These are phyloP conservation scores for Linnemannia elongata DNA, from an alignment of 192 early-diverging fungal genomes.

Conservation along the genomic window DNA sequence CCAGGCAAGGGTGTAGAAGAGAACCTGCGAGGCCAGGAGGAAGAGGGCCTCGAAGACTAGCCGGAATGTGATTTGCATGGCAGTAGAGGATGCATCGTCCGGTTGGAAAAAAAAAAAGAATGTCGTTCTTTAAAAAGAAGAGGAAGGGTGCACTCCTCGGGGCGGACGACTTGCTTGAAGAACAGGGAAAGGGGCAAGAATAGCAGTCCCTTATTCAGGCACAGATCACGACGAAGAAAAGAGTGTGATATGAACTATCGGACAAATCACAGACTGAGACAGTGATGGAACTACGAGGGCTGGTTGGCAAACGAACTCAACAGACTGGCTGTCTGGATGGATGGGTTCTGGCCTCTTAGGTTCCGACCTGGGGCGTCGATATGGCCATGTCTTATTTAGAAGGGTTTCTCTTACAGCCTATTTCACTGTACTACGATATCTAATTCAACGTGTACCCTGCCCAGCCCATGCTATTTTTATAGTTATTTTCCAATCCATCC, in stretches of 20 bases:
- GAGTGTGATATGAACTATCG: neutral
- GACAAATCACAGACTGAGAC: neutral
- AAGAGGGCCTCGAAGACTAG: conserved; percentile 65
- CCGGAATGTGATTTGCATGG: conserved; percentile 41
- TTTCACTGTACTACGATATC: neutral
- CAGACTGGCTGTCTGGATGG: neutral
- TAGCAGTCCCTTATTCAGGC: conserved; percentile 1
- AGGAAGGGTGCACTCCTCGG: neutral
- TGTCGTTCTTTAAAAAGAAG: neutral
- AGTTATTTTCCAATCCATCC: neutral
- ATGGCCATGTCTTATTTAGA: too few species aligned
- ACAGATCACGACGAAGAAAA: neutral
- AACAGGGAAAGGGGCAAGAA: neutral
- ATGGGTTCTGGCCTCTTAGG: neutral
- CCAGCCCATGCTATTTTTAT: neutral
- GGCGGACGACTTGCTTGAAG: neutral
- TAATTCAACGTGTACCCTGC: neutral
- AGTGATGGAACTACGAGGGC: neutral
- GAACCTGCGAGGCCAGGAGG: conserved; percentile 69
- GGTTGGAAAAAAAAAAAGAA: neutral
- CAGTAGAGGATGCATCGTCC: neutral
- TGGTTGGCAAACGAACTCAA: neutral
- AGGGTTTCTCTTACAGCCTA: neutral
- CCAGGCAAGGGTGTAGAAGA: conserved; percentile 82
- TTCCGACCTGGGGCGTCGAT: neutral